Evolutionary conservation across 257 asterid genomes (phyloP).

Genomic region (Nicotiana otophora): DNA sequence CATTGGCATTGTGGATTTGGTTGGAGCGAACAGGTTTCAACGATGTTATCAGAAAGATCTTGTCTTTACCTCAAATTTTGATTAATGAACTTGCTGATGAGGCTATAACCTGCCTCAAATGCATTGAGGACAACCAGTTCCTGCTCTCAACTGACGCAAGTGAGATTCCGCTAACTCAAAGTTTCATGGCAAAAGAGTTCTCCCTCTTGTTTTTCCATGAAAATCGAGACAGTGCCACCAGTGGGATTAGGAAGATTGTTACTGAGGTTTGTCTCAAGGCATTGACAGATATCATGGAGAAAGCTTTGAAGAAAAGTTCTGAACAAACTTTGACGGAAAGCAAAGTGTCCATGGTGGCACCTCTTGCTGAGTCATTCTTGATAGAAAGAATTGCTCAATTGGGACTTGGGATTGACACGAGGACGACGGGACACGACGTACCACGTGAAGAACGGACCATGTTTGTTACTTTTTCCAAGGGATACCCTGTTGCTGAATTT

Average conservation of each 20-base stretch:
- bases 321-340: background rate
- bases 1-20: constrained; percentile 60
- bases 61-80: constrained; percentile 21
- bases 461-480: constrained; percentile 65
- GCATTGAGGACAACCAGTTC: constrained; percentile 14
- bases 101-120: constrained; percentile 43
- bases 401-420: constrained; percentile 4
- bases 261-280: constrained; percentile 30
- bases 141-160: background rate
- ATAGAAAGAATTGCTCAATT: constrained; percentile 12
- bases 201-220: constrained; percentile 29
- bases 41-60: constrained; percentile 25
- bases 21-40: constrained; percentile 33
- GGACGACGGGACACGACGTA: background rate
- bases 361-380: constrained; percentile 10
- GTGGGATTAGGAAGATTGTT: constrained; percentile 18
- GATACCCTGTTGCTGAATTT: constrained; percentile 46
- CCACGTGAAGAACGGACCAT: constrained; percentile 35
- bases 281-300: constrained; percentile 37
- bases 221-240: constrained; percentile 8
- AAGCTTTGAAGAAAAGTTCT: constrained; percentile 21
- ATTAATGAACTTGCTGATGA: constrained; percentile 46
- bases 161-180: constrained; percentile 40
- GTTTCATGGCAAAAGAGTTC: constrained; percentile 21
- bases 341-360: background rate